Evolutionary conservation across 2,329 filamentous ascomycete species (phyloP).

Genomic region (Fusarium devonianum): DNA sequence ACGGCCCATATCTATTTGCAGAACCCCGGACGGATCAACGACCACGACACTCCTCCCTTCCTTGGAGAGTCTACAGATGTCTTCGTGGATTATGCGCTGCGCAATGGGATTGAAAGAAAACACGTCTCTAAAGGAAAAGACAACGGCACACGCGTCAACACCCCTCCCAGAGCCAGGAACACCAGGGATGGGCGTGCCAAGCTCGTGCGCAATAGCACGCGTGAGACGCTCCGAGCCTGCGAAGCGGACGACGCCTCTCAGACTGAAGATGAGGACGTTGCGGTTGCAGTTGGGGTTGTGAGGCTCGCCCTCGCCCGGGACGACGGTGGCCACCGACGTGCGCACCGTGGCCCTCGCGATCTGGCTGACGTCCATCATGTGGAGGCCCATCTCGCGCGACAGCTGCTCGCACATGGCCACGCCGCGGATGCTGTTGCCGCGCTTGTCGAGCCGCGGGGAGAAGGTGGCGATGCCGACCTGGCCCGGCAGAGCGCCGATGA

Average conservation of each 20-base stretch:
- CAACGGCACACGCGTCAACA: conserved; percentile 41
- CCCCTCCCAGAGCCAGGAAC: conserved; percentile 41
- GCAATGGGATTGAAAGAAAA: conserved; percentile 45
- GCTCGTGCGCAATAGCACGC: conserved; percentile 42
- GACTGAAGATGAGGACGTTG: conserved; percentile 44
- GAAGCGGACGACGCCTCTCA: conserved; percentile 46
- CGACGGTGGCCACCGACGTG: conserved; percentile 43
- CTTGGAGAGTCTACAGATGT: conserved; percentile 36
- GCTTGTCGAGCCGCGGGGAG: conserved; percentile 44
- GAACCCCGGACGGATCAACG: conserved; percentile 41
- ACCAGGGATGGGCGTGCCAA: conserved; percentile 28
- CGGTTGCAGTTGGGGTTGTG: conserved; percentile 39
- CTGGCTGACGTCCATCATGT: conserved; percentile 48
- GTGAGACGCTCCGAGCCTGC: conserved; percentile 46
- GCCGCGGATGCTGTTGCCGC: conserved; percentile 45
- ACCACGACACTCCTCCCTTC: conserved; percentile 42
- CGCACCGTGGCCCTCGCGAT: conserved; percentile 42
- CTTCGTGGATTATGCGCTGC: conserved; percentile 41
- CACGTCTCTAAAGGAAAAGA: conserved; percentile 45
- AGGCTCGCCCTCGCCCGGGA: conserved; percentile 37
- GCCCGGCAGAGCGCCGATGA: conserved; percentile 45
- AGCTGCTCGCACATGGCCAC: conserved; percentile 45
- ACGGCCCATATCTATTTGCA: conserved; percentile 29
- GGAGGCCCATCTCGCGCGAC: conserved; percentile 45
- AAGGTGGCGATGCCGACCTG: conserved; percentile 45